Evolutionary conservation across 202 grass and related monocot species (phyloP), one percentile per base, ranked within the genome.

Genomic region (Saccharum hybrid): DNA sequence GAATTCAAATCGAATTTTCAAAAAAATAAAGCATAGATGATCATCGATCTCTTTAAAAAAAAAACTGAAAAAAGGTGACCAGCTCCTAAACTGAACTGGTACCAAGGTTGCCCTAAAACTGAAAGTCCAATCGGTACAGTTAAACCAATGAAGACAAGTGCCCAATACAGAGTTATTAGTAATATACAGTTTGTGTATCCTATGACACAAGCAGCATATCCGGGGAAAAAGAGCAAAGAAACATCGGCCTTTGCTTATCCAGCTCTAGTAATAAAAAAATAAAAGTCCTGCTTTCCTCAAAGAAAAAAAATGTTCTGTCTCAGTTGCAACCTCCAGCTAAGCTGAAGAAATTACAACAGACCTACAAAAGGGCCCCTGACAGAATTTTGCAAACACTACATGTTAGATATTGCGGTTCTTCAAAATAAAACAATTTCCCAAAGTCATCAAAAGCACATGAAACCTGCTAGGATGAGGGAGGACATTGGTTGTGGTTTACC

Each of bases 361-460:
- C 2, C 41, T 75, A 66, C 28, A 56, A 12, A n/a, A 39, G 19
- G 39, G 56, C 1, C 19, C 12, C 43, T 36, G 34, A 61, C 40
- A 57, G 15, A n/a, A n/a, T 30, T 60, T 73, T 6, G 22, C 3
- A 57, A 21, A 57, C 19, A 16, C 19, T 77, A 72, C 71, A 81
- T 12, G 73, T 64, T 81, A 81, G 40, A 36, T 14, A 59, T 39
- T 81, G 33, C 41, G 54, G 43, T 83, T 83, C 79, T 48, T n/a
- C 66, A 23, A 57, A n/a, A 6, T 4, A 74, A 64, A 70, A 39
- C 26, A 78, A 46, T 87, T 66, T 36, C 1, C 37, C 2, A 54
- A 54, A 59, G 12, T 61, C 11, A 18, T 2, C 42, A 18, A 43
- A 22, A 21, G 9, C 61, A 49, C 60, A 79, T 15, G 19, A 76